Conservation (phyloP, 2,329 filamentous ascomycete genomes). For the Trichophyton mentagrophytes region DNA sequence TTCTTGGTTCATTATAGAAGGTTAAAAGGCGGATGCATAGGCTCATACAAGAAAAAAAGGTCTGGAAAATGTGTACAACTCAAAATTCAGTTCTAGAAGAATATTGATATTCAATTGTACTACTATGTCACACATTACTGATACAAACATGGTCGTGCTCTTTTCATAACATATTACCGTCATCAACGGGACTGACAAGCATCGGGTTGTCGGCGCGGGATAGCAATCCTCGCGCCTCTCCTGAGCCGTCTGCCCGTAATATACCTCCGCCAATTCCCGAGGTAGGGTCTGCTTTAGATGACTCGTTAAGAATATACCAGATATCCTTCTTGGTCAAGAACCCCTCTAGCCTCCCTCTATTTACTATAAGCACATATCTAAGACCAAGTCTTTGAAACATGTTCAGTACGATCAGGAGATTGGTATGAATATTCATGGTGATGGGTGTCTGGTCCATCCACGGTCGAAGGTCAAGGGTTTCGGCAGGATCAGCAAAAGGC, state of each 20-base stretch:
- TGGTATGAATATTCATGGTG: slow-evolving; percentile 64
- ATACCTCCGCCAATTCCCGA: slow-evolving; percentile 18
- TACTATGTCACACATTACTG: neutral
- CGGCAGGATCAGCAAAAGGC: slow-evolving; percentile 61
- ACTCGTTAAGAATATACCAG: slow-evolving; percentile 80
- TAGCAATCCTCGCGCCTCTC: slow-evolving; percentile 21
- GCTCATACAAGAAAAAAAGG: neutral
- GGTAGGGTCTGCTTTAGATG: slow-evolving; percentile 40
- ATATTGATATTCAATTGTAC: neutral
- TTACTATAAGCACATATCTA: slow-evolving; percentile 76
- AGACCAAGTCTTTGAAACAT: slow-evolving; percentile 94
- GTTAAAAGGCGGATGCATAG: neutral
- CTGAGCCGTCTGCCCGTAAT: slow-evolving; percentile 18
- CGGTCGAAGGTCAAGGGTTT: slow-evolving; percentile 73
- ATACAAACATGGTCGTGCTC: neutral
- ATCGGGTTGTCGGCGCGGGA: neutral
- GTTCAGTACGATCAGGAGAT: slow-evolving; percentile 69
- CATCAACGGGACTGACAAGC: neutral
- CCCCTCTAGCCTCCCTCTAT: slow-evolving; percentile 69
- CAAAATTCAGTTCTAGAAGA: neutral
- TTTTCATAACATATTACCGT: slow-evolving; percentile 1
- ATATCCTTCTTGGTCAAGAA: slow-evolving; percentile 95
- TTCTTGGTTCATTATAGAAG: neutral
- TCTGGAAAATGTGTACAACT: neutral
- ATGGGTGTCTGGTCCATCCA: slow-evolving; percentile 99